Evolutionary conservation across 106 monocot species (phyloP).

Genomic region (Posidonia australis): DNA sequence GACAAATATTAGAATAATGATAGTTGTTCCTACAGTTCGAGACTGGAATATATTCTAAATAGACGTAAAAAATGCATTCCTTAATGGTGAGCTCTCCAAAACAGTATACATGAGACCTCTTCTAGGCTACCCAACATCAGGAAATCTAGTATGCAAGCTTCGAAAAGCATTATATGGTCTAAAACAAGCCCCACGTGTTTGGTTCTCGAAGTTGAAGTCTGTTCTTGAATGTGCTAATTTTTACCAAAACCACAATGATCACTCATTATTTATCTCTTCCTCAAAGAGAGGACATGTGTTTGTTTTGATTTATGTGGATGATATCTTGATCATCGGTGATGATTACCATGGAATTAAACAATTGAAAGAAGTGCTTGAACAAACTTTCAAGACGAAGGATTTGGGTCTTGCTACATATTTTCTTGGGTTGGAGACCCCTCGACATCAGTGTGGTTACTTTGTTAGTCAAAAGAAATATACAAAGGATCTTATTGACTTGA

Average conservation of each 20-base stretch:
- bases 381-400: slow-evolving; percentile 22
- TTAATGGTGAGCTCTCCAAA: slow-evolving; percentile 21
- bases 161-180: slow-evolving; percentile 20
- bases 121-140: neutral
- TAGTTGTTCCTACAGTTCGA: slow-evolving; percentile 4
- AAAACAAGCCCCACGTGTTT: slow-evolving; percentile 24
- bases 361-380: slow-evolving; percentile 6
- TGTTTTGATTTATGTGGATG: too few relatives aligned
- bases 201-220: slow-evolving; percentile 20
- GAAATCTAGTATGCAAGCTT: slow-evolving; percentile 12
- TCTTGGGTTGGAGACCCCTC: slow-evolving; percentile 8
- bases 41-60: slow-evolving; percentile 20
- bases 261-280: slow-evolving; percentile 4
- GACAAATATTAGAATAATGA: slow-evolving; percentile 10
- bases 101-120: slow-evolving; percentile 20
- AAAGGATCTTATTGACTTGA: too few relatives aligned
- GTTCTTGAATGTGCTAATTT: slow-evolving; percentile 1
- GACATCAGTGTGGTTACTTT: neutral
- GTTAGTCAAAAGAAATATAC: too few relatives aligned
- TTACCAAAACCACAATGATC: slow-evolving; percentile 9
- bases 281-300: neutral
- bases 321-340: slow-evolving; percentile 12
- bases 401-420: too few relatives aligned
- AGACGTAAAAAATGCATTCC: slow-evolving; percentile 24
- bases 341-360: slow-evolving; percentile 2